Conservation (phyloP, 257 asterid genomes). For the Plectranthus barbatus region DNA sequence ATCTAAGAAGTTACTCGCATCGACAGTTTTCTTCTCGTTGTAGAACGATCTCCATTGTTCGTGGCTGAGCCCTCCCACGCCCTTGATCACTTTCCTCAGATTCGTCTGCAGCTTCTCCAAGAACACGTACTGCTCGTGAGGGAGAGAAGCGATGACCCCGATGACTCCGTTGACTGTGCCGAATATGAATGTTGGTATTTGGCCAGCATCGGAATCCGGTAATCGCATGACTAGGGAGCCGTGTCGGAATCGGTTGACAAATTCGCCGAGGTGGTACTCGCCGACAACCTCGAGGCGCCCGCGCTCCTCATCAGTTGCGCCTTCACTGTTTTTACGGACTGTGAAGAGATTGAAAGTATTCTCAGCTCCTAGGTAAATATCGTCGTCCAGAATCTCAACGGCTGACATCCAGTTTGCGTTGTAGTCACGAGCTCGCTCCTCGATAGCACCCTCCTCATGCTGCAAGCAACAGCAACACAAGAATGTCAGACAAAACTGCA, state of each 20-base stretch:
- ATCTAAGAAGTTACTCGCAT: conserved; percentile 78
- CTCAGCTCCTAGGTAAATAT: conserved; percentile 87
- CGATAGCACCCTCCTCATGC: conserved; percentile 99
- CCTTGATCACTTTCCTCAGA: conserved; percentile 83
- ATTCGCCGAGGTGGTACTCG: conserved; percentile 96
- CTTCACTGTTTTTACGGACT: conserved; percentile 86
- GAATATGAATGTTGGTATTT: conserved; percentile 87
- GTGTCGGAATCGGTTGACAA: conserved; percentile 80
- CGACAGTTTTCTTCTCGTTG: conserved; percentile 80
- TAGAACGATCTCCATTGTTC: conserved; percentile 97
- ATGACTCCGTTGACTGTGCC: conserved; percentile 93
- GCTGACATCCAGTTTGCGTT: conserved; percentile 99
- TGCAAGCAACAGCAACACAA: conserved; percentile 15
- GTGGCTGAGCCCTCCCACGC: conserved; percentile 92
- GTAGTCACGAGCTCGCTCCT: conserved; percentile 97
- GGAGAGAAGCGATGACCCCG: conserved; percentile 90
- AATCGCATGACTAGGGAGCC: conserved; percentile 97
- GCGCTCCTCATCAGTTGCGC: conserved; percentile 95
- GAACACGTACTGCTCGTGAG: conserved; percentile 66
- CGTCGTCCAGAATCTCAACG: conserved; percentile 95
- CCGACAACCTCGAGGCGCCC: conserved; percentile 98
- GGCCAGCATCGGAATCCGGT: conserved; percentile 88
- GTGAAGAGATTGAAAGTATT: conserved; percentile 81
- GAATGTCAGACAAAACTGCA: background rate
- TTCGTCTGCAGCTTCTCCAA: conserved; percentile 71